Evolutionary conservation across 2,329 filamentous ascomycete genomes (phyloP), one percentile per base, ranked within the genome.

Genomic region (Sporothrix luriei): DNA sequence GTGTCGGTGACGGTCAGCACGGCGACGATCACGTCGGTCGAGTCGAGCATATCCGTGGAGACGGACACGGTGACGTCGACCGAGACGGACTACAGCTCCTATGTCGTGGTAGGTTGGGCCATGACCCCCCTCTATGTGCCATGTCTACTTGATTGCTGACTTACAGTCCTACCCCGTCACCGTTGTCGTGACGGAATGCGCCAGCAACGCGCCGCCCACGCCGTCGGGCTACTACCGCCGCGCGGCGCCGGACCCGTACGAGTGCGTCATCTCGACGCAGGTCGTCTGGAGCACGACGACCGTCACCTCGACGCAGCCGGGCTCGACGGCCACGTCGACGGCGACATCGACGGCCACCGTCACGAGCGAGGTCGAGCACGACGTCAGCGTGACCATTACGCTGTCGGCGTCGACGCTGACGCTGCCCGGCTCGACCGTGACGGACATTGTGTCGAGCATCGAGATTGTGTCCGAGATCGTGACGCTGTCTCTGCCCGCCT

Each of bases 331-430:
- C 16, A 38, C 26, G 6, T 29, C 43, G n/a, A 62, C 57, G 24
- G 57, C 70, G 10, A 65, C 48, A 14, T 13, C 51, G 6, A 43
- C 43, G 7, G 29, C 66, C 6, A 62, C 59, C 21, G 71, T 69
- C n/a, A 69, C 52, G 3, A 74, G 66, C 24, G 57, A 67, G 10
- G 40, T 70, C 10, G 51, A 66, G 4, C 61, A 68, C n/a, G 51
- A 52, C 19, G 66, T 67, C 11, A 38, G 48, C 49, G 43, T 54
- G n/a, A 69, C 62, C 26, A 26, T 70, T 10, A 73, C 74, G 3
- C 54, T 69, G 16, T 70, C 73, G 9, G 72, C 66, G 11, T 65
- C 68, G 10, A 69, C 68, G 0, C 52, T 70, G 24, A 72, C 70
- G 1, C 29, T 43, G 10, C 24, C 67, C 9, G 70, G 52, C 5